Percentiles rank a stretch among this genome's conserved stretches.
Evolutionary conservation across 768 basidiomycete genomes (phyloP).

Genomic region (Lactarius pseudohatsudake): DNA sequence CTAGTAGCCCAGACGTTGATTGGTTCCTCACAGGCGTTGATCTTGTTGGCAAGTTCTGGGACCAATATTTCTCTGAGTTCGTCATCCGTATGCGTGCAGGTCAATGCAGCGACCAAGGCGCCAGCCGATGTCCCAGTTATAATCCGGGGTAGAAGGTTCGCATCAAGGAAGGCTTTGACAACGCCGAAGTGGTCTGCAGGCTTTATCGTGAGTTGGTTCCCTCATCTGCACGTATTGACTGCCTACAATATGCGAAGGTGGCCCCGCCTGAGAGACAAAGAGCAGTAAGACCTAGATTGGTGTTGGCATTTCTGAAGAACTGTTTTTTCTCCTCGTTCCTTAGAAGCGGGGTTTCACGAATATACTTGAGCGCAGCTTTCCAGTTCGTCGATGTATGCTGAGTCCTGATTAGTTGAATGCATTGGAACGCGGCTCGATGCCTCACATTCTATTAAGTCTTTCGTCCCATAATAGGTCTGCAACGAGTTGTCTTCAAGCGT

Average conservation of each 20-base stretch:
- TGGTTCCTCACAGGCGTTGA: conserved; percentile 81
- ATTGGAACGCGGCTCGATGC: conserved; percentile 19
- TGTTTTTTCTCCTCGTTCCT: conserved; percentile 85
- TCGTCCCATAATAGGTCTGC: conserved; percentile 91
- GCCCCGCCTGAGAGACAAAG: conserved; percentile 96
- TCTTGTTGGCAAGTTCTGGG: conserved; percentile 79
- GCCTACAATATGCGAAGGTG: conserved; percentile 87
- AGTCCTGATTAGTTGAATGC: background rate
- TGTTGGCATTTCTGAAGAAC: conserved; percentile 88
- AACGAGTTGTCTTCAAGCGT: conserved; percentile 15
- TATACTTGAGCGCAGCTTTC: conserved; percentile 70
- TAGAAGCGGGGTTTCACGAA: conserved; percentile 71
- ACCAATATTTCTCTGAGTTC: conserved; percentile 77
- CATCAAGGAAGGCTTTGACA: conserved; percentile 88
- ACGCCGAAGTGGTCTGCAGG: conserved; percentile 82
- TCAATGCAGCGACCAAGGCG: conserved; percentile 70
- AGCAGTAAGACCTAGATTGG: conserved; percentile 88
- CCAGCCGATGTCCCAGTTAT: conserved; percentile 95
- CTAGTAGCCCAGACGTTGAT: conserved; percentile 68
- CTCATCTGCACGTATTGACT: background rate
- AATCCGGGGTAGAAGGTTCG: conserved; percentile 82
- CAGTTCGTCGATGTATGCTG: conserved; percentile 81
- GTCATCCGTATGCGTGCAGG: conserved; percentile 85
- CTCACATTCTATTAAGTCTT: conserved; percentile 83
- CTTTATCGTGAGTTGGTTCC: background rate